These are phyloP conservation scores for Nemania sp. DNA, from an alignment of 2,329 filamentous ascomycete genomes.

Conservation along the genomic window DNA sequence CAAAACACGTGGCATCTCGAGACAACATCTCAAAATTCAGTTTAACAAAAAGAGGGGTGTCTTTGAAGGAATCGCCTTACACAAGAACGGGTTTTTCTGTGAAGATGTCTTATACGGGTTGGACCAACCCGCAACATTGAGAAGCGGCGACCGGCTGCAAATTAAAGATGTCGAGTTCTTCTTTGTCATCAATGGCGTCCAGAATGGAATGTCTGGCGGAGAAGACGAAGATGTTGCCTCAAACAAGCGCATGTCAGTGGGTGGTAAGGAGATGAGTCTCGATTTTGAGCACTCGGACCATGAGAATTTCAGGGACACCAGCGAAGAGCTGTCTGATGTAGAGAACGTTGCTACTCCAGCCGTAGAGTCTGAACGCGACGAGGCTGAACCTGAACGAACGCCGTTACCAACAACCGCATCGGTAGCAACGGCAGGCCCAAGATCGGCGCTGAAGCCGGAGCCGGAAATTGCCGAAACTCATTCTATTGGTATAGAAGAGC, in stretches of 20 bases:
- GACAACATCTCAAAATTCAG: constrained; percentile 72
- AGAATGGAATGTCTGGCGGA: constrained; percentile 60
- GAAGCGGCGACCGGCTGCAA: constrained; percentile 68
- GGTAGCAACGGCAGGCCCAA: neutral
- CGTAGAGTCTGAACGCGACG: constrained; percentile 39
- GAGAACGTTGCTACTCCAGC: constrained; percentile 49
- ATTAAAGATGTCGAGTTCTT: constrained; percentile 72
- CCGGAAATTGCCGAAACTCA: constrained; percentile 5
- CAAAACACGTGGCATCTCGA: constrained; percentile 73
- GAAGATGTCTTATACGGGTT: constrained; percentile 59
- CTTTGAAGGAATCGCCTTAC: constrained; percentile 67
- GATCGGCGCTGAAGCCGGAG: neutral
- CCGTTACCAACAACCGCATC: neutral
- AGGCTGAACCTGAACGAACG: neutral
- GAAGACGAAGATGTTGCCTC: constrained; percentile 55
- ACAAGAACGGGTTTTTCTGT: constrained; percentile 71
- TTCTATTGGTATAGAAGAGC: constrained; percentile 14
- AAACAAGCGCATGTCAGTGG: constrained; percentile 56
- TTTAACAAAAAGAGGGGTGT: constrained; percentile 66
- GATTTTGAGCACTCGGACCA: constrained; percentile 69
- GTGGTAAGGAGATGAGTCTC: constrained; percentile 73
- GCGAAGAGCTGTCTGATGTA: constrained; percentile 55
- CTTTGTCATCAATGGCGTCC: constrained; percentile 71
- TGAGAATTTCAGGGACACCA: constrained; percentile 60
- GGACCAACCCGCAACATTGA: constrained; percentile 60